Percentiles rank a stretch among this genome's conserved stretches.
Conservation (phyloP, 306 rosid species). For the Astragalus glycyphyllos region DNA sequence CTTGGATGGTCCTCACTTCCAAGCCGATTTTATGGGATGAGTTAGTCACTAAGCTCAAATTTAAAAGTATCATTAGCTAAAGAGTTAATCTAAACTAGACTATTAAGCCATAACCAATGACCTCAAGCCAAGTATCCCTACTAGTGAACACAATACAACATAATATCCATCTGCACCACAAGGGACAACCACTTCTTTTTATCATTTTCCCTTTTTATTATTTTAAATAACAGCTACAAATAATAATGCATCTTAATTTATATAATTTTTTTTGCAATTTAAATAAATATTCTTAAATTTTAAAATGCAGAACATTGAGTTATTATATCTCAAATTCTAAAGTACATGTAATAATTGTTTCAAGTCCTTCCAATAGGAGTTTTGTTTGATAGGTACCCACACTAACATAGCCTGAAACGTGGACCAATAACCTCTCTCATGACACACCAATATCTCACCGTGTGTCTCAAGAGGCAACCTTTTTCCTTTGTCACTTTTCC, state of each 20-base stretch:
- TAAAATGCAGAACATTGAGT: not conserved
- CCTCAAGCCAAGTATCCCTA: constrained; percentile 15
- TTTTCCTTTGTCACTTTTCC: constrained; percentile 1
- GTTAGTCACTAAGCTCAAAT: no score
- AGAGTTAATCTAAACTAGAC: not conserved
- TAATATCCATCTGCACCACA: not conserved
- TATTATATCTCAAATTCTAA: not conserved
- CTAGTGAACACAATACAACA: constrained; percentile 13
- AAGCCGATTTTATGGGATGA: no score
- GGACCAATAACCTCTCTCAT: not conserved
- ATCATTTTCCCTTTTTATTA: not conserved
- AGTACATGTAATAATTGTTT: constrained; percentile 10
- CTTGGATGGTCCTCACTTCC: no score
- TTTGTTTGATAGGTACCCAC: not conserved
- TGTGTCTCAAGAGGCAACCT: not conserved
- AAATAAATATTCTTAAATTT: no score
- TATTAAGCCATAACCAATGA: not conserved
- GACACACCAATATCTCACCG: not conserved
- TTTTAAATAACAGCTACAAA: not conserved
- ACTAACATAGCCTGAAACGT: constrained; percentile 4
- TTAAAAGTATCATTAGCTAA: no score
- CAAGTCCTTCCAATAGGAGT: not conserved
- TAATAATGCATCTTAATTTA: not conserved
- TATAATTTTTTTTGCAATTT: not conserved
- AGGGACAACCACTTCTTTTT: not conserved